These are phyloP conservation scores for Phytomonas francai DNA, from an alignment of 208 protist species.

Conservation along the genomic window DNA sequence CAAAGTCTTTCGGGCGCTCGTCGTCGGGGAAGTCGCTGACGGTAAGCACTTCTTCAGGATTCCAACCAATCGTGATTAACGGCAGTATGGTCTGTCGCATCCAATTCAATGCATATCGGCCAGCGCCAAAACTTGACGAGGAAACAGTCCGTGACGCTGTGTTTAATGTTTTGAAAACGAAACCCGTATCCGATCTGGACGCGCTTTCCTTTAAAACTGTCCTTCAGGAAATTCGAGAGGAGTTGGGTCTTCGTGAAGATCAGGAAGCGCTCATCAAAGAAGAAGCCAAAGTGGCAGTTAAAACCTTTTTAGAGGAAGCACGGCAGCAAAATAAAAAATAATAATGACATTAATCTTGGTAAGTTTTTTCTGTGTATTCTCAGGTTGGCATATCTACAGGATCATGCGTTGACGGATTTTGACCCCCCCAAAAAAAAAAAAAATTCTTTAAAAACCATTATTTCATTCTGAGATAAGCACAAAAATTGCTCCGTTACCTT, in stretches of 20 bases:
- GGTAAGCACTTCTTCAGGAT: conserved; percentile 42
- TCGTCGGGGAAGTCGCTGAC: conserved; percentile 51
- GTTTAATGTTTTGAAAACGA: conserved; percentile 18
- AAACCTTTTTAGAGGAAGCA: neutral
- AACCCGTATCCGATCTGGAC: conserved; percentile 10
- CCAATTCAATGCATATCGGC: conserved; percentile 44
- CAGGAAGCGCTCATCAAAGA: conserved; percentile 29
- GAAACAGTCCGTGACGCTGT: conserved; percentile 29
- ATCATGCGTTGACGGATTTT: neutral
- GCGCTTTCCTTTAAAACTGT: conserved; percentile 45
- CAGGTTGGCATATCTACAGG: neutral
- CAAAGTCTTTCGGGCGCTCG: conserved; percentile 24
- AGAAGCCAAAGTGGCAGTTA: conserved; percentile 8
- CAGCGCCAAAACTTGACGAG: conserved; percentile 21
- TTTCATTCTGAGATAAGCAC: neutral
- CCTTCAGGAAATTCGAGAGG: conserved; percentile 22
- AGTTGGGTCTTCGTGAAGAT: conserved; percentile 22
- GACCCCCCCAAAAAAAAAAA: neutral
- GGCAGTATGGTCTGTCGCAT: conserved; percentile 28
- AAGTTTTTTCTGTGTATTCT: neutral
- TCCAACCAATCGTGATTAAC: conserved; percentile 27
- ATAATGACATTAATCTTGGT: neutral
- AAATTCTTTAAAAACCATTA: neutral
- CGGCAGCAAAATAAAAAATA: neutral
- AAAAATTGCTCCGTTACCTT: neutral